These are phyloP conservation scores for Tetrahymena elliotti DNA, from an alignment of 73 alveolate genomes.

Conservation along the genomic window DNA sequence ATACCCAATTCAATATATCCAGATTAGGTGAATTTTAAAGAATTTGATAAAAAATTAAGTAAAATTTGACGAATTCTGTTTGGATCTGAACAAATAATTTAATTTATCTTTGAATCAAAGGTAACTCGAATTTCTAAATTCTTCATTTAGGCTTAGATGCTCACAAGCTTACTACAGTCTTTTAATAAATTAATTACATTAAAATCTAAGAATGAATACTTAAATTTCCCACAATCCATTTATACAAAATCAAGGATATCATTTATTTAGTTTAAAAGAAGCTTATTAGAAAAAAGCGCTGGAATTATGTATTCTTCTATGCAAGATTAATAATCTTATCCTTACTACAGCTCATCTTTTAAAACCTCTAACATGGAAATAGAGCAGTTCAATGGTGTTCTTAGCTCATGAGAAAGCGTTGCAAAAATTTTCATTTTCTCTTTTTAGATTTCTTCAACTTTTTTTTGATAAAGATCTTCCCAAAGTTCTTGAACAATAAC, in stretches of 20 bases:
- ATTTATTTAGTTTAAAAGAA: constrained; percentile 5
- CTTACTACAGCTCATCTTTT: background rate
- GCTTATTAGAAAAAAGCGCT: background rate
- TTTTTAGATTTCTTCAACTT: background rate
- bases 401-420: constrained; percentile 25
- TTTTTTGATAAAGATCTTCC: background rate
- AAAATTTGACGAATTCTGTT: background rate
- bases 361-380: background rate
- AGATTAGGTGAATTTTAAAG: background rate
- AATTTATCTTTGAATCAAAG: background rate
- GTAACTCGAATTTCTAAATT: background rate
- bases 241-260: constrained; percentile 27
- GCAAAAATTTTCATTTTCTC: background rate
- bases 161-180: background rate
- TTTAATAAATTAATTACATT: background rate
- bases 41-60: background rate
- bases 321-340: background rate
- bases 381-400: constrained; percentile 40
- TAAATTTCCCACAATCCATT: constrained; percentile 4
- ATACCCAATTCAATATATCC: background rate
- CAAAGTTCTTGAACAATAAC: background rate
- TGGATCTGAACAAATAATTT: background rate
- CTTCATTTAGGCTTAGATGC: background rate
- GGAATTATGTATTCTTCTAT: constrained; percentile 4
- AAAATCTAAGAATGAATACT: background rate